Evolutionary conservation across 345 rosid species (phyloP).

Genomic region (Brassica juncea): DNA sequence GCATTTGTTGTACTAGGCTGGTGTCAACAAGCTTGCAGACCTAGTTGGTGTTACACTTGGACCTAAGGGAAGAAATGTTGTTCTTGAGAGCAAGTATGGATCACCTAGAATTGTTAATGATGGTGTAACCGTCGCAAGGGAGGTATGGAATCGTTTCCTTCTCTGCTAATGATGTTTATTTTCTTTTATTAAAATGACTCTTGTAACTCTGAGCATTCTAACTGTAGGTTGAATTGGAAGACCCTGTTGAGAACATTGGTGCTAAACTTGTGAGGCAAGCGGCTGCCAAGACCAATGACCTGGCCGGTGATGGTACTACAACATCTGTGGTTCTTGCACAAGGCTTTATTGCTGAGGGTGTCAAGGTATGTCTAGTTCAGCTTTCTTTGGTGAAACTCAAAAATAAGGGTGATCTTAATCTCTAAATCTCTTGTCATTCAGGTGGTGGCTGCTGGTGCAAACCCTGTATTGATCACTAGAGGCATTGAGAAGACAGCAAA

Average conservation of each 20-base stretch:
- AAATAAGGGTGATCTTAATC: neutral
- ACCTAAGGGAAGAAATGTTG: slow-evolving; percentile 96
- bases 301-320: slow-evolving; percentile 99
- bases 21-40: slow-evolving; percentile 99
- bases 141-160: slow-evolving; percentile 46
- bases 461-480: slow-evolving; percentile 90
- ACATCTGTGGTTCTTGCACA: slow-evolving; percentile 99
- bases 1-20: slow-evolving; percentile 51
- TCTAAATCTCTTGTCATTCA: slow-evolving; percentile 24
- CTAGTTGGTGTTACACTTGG: slow-evolving; percentile 98
- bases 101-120: slow-evolving; percentile 98
- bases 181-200: neutral
- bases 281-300: slow-evolving; percentile 96
- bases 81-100: slow-evolving; percentile 98
- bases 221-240: slow-evolving; percentile 91
- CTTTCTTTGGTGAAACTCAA: neutral
- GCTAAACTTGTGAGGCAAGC: slow-evolving; percentile 98
- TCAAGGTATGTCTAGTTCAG: slow-evolving; percentile 59
- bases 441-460: slow-evolving; percentile 99
- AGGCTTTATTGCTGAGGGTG: slow-evolving; percentile 95
- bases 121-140: slow-evolving; percentile 97
- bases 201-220: neutral
- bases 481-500: slow-evolving; percentile 95
- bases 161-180: neutral
- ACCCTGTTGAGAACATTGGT: slow-evolving; percentile 98